These are phyloP conservation scores for Pyrenophora tritici-repentis DNA, from an alignment of 2,329 filamentous ascomycete species.

Conservation along the genomic window DNA sequence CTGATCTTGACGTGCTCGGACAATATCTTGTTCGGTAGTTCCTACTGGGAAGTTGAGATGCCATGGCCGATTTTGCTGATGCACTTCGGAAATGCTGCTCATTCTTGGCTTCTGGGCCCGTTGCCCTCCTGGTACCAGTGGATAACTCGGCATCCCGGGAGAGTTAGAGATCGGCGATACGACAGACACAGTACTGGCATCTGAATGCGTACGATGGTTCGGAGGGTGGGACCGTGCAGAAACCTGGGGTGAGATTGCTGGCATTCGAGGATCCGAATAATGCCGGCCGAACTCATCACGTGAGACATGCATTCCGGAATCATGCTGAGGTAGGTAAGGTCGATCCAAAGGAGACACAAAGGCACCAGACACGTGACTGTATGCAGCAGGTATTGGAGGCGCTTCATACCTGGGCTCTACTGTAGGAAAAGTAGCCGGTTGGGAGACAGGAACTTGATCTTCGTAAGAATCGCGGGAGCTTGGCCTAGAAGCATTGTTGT, in stretches of 20 bases:
- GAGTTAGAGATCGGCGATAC: conserved; percentile 39
- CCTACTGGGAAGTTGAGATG: conserved; percentile 43
- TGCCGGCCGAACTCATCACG: conserved; percentile 24
- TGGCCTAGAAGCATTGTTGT: conserved; percentile 30
- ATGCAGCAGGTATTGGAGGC: conserved; percentile 44
- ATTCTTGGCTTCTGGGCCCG: conserved; percentile 37
- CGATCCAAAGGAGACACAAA: conserved; percentile 33
- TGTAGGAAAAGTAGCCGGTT: conserved; percentile 27
- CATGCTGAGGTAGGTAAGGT: conserved; percentile 16
- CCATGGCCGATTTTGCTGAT: conserved; percentile 38
- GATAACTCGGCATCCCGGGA: conserved; percentile 19
- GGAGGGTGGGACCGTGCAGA: conserved; percentile 36
- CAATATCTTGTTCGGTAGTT: conserved; percentile 45
- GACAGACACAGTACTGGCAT: conserved; percentile 35
- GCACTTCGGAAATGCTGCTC: conserved; percentile 44
- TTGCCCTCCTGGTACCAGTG: conserved; percentile 21
- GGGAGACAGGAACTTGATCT: conserved; percentile 16
- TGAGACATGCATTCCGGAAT: conserved; percentile 9
- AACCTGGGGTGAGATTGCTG: conserved; percentile 39
- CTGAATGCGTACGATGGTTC: conserved; percentile 32
- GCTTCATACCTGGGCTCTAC: conserved; percentile 43
- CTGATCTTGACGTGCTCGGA: conserved; percentile 43
- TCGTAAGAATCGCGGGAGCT: conserved; percentile 13
- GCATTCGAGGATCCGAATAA: conserved; percentile 39
- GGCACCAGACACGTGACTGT: conserved; percentile 39